Evolutionary conservation across 768 basidiomycete species (phyloP).

Genomic region (Zangia roseola): DNA sequence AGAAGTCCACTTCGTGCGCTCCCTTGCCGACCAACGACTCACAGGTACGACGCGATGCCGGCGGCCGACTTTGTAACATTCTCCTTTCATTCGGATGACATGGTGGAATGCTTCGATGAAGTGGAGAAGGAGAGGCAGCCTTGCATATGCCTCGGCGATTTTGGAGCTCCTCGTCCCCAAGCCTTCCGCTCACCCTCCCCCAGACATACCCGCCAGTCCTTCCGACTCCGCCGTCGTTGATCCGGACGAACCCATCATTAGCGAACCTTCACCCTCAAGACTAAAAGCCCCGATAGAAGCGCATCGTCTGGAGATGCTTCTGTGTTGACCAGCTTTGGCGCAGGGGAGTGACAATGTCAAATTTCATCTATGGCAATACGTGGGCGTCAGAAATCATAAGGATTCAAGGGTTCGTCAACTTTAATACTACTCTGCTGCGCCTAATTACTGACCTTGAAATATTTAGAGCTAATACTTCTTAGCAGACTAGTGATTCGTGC

Average conservation of each 20-base stretch:
- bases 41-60: constrained; percentile 8
- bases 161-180: constrained; percentile 9
- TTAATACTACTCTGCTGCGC: background rate
- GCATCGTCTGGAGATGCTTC: constrained; percentile 9
- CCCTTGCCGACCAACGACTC: background rate
- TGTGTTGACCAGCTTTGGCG: constrained; percentile 1
- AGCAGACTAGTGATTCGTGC: background rate
- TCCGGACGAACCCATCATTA: background rate
- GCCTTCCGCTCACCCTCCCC: constrained; percentile 3
- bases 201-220: background rate
- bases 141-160: constrained; percentile 9
- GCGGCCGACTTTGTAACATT: constrained; percentile 11
- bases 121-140: constrained; percentile 13
- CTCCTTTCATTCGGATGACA: constrained; percentile 6
- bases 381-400: background rate
- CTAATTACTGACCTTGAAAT: background rate
- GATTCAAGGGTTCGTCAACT: constrained; percentile 4
- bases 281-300: background rate
- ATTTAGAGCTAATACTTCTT: background rate
- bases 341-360: background rate
- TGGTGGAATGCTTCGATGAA: constrained; percentile 16
- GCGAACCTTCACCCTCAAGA: constrained; percentile 4
- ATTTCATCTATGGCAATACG: background rate
- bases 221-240: background rate
- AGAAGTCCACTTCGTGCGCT: background rate